These are phyloP conservation scores for Diaporthe sp. DNA, from an alignment of 2,329 filamentous ascomycete species.

Conservation along the genomic window DNA sequence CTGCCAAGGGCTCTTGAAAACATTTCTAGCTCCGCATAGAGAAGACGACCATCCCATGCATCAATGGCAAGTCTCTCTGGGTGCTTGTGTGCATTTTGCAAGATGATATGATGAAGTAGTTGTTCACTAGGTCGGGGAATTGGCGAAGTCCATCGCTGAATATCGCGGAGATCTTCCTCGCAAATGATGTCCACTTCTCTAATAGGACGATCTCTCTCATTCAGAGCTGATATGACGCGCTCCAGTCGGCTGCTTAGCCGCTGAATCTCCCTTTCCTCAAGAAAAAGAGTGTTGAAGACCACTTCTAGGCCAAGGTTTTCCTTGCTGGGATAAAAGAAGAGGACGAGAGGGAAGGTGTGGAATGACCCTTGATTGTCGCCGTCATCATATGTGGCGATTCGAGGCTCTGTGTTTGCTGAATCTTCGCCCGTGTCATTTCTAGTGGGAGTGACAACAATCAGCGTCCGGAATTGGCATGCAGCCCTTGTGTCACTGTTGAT, in stretches of 20 bases:
- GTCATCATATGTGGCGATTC: background rate
- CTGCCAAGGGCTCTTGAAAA: background rate
- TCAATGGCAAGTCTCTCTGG: background rate
- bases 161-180: background rate
- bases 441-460: background rate
- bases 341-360: background rate
- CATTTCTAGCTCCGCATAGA: background rate
- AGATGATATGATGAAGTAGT: background rate
- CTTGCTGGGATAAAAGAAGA: background rate
- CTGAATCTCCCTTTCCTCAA: background rate
- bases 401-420: background rate
- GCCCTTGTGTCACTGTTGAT: background rate
- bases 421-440: background rate
- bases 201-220: background rate
- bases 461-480: background rate
- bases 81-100: background rate
- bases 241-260: background rate
- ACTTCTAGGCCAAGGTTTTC: background rate
- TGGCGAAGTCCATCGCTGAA: background rate
- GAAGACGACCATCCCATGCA: background rate
- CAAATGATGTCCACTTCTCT: background rate
- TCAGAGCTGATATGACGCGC: background rate
- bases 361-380: background rate
- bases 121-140: background rate
- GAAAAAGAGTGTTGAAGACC: background rate